phyloP scores from a whole-genome alignment of 225 moss, liverwort and hornwort species.

The Sphagnum tenellum region DNA sequence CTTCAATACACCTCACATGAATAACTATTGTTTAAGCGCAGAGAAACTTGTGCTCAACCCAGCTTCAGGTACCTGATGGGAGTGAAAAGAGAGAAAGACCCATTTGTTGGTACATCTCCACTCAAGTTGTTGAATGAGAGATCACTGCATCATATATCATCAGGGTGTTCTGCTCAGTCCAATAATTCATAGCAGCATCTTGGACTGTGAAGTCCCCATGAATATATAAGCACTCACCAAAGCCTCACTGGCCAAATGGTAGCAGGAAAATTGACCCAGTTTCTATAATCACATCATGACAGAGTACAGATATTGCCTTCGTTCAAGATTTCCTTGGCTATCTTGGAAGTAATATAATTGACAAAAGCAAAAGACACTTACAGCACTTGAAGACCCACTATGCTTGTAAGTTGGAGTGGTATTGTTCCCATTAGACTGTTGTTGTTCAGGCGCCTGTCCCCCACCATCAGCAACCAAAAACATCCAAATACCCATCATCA shows the following conservation, averaged over 20 bases:
- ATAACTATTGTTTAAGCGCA: too few species aligned
- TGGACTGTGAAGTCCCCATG: too few species aligned
- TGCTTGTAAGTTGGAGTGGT: constrained; percentile 65
- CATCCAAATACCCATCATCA: background rate
- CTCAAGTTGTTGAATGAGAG: constrained; percentile 77
- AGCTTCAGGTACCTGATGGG: constrained; percentile 63
- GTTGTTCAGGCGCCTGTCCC: constrained; percentile 83
- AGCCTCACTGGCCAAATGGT: too few species aligned
- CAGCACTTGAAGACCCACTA: constrained; percentile 84
- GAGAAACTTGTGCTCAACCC: background rate
- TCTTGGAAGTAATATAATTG: too few species aligned
- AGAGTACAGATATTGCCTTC: too few species aligned
- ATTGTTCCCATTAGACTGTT: constrained; percentile 69
- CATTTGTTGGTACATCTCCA: constrained; percentile 80
- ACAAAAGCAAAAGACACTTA: constrained; percentile 30
- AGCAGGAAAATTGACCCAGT: too few species aligned
- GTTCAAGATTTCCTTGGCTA: too few species aligned
- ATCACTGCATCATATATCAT: constrained; percentile 53
- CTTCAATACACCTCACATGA: too few species aligned
- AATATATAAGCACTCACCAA: too few species aligned
- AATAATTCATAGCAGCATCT: too few species aligned
- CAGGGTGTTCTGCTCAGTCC: too few species aligned
- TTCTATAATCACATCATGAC: too few species aligned
- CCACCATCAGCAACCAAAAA: background rate
- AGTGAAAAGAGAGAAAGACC: constrained; percentile 86